These are phyloP conservation scores for Blastobotrys malaysiensis DNA, from an alignment of 1,139 yeast genomes.

Conservation along the genomic window DNA sequence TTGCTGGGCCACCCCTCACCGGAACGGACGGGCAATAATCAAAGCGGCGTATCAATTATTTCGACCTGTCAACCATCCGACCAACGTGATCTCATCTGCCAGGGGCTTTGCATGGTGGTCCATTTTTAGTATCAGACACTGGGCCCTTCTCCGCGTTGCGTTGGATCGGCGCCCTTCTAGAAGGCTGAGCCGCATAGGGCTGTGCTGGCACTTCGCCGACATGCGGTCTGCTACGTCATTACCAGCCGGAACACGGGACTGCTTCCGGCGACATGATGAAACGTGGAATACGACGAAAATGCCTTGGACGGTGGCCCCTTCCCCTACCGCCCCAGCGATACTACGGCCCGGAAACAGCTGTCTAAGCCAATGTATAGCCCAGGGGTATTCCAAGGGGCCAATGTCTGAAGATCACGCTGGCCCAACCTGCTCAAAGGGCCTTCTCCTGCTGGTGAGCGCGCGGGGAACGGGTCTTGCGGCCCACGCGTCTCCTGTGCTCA, in stretches of 20 bases:
- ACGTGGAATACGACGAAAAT: background rate
- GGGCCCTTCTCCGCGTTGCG: background rate
- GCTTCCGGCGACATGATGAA: background rate
- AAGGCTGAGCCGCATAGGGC: slow-evolving; percentile 1
- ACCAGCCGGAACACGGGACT: background rate
- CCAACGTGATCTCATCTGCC: too few relatives aligned
- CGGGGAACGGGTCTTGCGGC: background rate
- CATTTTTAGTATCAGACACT: background rate
- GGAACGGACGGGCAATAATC: too few relatives aligned
- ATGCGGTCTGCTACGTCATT: background rate
- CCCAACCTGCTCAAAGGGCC: too few relatives aligned
- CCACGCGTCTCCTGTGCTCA: background rate
- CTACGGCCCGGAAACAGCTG: background rate
- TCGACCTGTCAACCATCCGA: too few relatives aligned
- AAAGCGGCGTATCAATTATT: too few relatives aligned
- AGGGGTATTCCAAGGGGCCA: background rate
- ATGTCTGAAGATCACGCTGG: background rate
- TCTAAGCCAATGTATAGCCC: background rate
- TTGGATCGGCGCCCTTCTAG: background rate
- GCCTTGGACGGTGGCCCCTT: background rate
- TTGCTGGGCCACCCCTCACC: too few relatives aligned
- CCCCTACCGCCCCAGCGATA: background rate
- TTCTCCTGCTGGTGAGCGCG: background rate
- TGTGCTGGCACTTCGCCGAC: background rate
- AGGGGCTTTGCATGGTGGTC: too few relatives aligned